phyloP scores from a whole-genome alignment of 169 alveolate genomes.

The Haemoproteus tartakovskyi region DNA sequence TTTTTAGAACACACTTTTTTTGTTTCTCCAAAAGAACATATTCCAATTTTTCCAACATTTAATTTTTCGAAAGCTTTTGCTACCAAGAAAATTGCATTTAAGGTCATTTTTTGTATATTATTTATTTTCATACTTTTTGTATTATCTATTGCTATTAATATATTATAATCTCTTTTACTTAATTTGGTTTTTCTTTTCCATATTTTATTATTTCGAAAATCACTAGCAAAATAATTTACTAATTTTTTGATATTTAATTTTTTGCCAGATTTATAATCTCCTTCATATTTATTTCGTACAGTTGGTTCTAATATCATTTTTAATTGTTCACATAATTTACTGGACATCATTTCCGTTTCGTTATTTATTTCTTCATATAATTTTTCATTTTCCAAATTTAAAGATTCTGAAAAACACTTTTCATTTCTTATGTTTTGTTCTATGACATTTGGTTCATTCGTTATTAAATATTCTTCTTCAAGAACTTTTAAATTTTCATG shows the following conservation, averaged over 20 bases:
- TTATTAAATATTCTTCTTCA: slow-evolving; percentile 1
- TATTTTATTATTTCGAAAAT: slow-evolving; percentile 96
- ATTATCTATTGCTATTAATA: slow-evolving; percentile 94
- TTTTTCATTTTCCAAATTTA: slow-evolving; percentile 34
- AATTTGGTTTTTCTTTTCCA: slow-evolving; percentile 98
- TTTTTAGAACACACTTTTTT: slow-evolving; percentile 55
- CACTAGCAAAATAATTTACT: slow-evolving; percentile 97
- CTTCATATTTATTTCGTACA: slow-evolving; percentile 86
- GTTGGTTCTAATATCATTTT: slow-evolving; percentile 92
- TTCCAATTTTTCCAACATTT: slow-evolving; percentile 85
- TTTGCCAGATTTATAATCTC: slow-evolving; percentile 96
- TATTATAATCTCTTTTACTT: slow-evolving; percentile 93
- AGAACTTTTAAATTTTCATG: slow-evolving; percentile 26
- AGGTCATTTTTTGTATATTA: slow-evolving; percentile 86
- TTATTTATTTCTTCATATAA: slow-evolving; percentile 52
- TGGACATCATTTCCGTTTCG: slow-evolving; percentile 69
- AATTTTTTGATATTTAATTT: slow-evolving; percentile 94
- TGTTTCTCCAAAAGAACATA: slow-evolving; percentile 77
- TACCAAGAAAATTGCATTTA: slow-evolving; percentile 82
- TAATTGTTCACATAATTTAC: slow-evolving; percentile 85
- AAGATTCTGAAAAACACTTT: not conserved
- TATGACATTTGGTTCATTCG: not conserved
- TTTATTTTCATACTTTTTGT: slow-evolving; percentile 92
- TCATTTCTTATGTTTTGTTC: slow-evolving; percentile 18
- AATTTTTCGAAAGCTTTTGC: slow-evolving; percentile 86